Evolutionary conservation across 2,329 filamentous ascomycete species (phyloP).

Genomic region (Microsporum ferrugineum): DNA sequence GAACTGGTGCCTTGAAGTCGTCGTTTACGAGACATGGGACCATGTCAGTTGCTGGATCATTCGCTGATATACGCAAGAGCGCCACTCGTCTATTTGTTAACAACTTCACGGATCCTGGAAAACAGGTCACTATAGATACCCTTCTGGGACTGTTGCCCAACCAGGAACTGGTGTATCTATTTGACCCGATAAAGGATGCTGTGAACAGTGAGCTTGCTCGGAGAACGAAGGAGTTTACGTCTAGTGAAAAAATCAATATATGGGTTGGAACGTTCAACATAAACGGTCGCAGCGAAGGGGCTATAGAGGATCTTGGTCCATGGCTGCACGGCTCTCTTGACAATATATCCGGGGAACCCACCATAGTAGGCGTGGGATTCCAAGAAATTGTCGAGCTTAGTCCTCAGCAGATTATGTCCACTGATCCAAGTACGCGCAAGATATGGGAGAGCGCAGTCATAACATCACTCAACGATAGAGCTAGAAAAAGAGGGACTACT

Average conservation of each 20-base stretch:
- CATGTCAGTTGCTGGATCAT: constrained; percentile 84
- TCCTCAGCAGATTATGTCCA: constrained; percentile 98
- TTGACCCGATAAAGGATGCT: constrained; percentile 88
- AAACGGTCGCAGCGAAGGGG: constrained; percentile 72
- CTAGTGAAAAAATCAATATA: constrained; percentile 61
- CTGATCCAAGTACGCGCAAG: constrained; percentile 73
- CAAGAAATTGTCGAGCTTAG: constrained; percentile 98
- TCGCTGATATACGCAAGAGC: constrained; percentile 92
- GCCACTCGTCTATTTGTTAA: constrained; percentile 93
- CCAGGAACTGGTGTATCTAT: constrained; percentile 72
- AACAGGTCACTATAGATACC: constrained; percentile 91
- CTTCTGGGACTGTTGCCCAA: constrained; percentile 75
- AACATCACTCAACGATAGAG: constrained; percentile 60
- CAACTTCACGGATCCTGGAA: constrained; percentile 86
- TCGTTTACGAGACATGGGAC: constrained; percentile 91
- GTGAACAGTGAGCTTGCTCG: constrained; percentile 66
- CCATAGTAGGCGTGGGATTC: constrained; percentile 83
- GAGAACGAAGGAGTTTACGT: constrained; percentile 58
- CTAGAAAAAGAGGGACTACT: constrained; percentile 53
- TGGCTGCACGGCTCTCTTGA: constrained; percentile 64
- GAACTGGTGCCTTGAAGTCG: constrained; percentile 87
- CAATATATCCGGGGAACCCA: constrained; percentile 52
- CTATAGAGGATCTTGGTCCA: constrained; percentile 65
- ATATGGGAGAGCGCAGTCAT: constrained; percentile 79
- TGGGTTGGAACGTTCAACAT: constrained; percentile 89